Evolutionary conservation across 345 rosid species (phyloP).

Genomic region (Raphanus raphanistrum): DNA sequence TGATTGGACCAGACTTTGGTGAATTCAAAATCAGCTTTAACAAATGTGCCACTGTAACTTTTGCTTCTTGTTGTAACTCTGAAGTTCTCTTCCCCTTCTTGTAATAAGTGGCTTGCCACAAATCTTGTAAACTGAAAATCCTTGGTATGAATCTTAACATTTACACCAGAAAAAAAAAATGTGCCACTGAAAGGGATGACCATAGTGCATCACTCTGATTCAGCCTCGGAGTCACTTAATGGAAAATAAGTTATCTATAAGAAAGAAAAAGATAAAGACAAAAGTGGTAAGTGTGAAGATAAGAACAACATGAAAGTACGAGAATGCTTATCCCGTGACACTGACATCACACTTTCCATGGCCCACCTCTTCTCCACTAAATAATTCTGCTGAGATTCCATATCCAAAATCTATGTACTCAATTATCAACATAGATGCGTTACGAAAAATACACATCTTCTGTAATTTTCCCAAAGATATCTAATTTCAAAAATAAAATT

Average conservation of each 20-base stretch:
- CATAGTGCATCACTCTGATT: neutral
- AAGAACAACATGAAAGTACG: constrained; percentile 32
- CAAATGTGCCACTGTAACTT: too few species aligned
- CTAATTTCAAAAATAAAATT: neutral
- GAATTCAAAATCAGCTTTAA: too few species aligned
- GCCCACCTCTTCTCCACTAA: constrained; percentile 14
- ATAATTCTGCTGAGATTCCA: neutral
- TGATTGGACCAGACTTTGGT: too few species aligned
- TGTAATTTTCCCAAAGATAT: neutral
- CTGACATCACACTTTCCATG: constrained; percentile 27
- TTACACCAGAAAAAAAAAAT: too few species aligned
- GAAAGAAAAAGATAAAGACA: neutral
- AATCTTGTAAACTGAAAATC: too few species aligned
- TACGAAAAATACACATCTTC: neutral
- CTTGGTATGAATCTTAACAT: too few species aligned
- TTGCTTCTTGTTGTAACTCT: too few species aligned
- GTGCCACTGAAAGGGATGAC: too few species aligned
- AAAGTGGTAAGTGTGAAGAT: constrained; percentile 2
- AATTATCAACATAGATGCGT: neutral
- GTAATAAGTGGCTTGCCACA: too few species aligned
- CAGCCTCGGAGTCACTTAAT: neutral
- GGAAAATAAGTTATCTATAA: neutral
- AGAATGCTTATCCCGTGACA: constrained; percentile 38
- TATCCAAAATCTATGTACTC: neutral
- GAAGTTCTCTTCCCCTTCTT: too few species aligned